These are phyloP conservation scores for Ustilago sp. DNA, from an alignment of 1,284 basidiomycete genomes.

Conservation along the genomic window DNA sequence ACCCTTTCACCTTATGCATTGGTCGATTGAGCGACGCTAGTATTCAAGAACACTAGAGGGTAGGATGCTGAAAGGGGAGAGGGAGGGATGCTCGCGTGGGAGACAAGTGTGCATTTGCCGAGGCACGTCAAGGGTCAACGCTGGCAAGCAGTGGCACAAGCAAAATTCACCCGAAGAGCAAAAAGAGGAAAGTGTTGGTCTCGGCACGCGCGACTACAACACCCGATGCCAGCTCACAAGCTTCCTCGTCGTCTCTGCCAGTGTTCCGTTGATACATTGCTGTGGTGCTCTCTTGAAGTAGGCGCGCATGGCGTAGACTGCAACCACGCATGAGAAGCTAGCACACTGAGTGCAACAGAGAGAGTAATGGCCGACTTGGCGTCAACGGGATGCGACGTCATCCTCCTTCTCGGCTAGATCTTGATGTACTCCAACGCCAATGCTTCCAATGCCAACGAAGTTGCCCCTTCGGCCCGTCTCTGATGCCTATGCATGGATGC, in stretches of 20 bases:
- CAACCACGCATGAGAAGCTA: neutral
- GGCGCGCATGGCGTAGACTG: neutral
- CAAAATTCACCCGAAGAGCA: neutral
- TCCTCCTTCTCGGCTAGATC: conserved; percentile 11
- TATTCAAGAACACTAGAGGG: neutral
- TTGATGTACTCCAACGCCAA: conserved; percentile 5
- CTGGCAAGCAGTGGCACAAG: neutral
- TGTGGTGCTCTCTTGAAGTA: neutral
- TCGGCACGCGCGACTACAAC: neutral
- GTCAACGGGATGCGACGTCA: conserved; percentile 9
- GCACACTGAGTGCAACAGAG: neutral
- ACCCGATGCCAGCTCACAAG: neutral
- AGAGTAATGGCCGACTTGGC: neutral
- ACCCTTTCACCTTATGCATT: neutral
- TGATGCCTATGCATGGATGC: neutral
- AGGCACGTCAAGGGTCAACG: conserved; percentile 4
- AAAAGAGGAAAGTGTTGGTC: conserved; percentile 4
- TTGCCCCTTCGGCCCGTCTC: neutral
- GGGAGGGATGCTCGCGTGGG: conserved; percentile 11
- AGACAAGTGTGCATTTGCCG: conserved; percentile 3
- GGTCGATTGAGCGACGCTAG: neutral
- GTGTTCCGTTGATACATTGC: conserved; percentile 1
- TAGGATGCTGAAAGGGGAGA: neutral
- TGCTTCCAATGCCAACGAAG: conserved; percentile 1
- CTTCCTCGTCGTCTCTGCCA: neutral